A percentile compares a stretch with the other conserved stretches of the same genome.
Evolutionary conservation across 2,329 filamentous ascomycete genomes (phyloP).

Genomic region (Pezicula neosporulosa): DNA sequence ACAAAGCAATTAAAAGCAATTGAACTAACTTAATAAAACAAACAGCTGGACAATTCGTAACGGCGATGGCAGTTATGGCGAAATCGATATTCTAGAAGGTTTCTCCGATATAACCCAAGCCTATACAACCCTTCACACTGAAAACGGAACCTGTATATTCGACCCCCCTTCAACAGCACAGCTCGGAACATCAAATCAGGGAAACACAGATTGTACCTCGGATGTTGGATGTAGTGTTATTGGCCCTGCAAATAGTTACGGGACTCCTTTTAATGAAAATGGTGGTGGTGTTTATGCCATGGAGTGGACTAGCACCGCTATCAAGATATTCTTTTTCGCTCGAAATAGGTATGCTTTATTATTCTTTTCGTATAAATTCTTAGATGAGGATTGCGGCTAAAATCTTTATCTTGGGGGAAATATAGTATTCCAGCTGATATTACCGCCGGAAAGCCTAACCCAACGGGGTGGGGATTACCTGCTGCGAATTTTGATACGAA

Average conservation of each 20-base stretch:
- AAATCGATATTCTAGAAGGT: conserved; percentile 41
- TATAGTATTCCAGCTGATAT: conserved; percentile 69
- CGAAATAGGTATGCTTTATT: too few species aligned
- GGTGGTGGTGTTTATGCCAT: conserved; percentile 48
- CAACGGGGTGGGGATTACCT: conserved; percentile 64
- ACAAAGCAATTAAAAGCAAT: too few species aligned
- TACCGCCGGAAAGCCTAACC: conserved; percentile 58
- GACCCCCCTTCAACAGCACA: conserved; percentile 7
- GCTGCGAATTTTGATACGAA: conserved; percentile 54
- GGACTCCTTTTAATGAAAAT: conserved; percentile 18
- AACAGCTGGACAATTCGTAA: conserved; percentile 19
- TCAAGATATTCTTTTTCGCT: conserved; percentile 51
- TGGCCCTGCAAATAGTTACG: conserved; percentile 32
- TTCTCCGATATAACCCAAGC: conserved; percentile 47
- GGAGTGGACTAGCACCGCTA: conserved; percentile 50
- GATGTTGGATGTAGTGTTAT: conserved; percentile 37
- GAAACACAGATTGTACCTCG: conserved; percentile 31
- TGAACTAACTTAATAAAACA: background rate
- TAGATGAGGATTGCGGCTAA: too few species aligned
- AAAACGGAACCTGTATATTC: conserved; percentile 11
- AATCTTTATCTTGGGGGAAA: too few species aligned
- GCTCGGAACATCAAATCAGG: conserved; percentile 26
- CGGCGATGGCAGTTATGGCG: conserved; percentile 14
- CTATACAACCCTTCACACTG: conserved; percentile 19
- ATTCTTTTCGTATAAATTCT: too few species aligned